phyloP scores from a whole-genome alignment of 331 rosid species.

The Acacia pycnantha region DNA sequence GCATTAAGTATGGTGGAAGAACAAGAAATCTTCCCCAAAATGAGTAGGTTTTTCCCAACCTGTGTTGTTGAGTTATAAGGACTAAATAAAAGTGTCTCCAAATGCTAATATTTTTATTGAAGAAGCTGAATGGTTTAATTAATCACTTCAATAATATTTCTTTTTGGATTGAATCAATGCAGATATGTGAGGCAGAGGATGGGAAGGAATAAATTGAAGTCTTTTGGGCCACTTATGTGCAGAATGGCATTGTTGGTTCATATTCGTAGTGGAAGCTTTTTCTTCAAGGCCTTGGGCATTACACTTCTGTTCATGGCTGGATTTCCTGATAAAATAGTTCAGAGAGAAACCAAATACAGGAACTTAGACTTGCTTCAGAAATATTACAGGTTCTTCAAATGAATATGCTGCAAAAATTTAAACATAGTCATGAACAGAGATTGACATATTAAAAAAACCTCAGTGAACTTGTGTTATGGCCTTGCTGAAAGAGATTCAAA shows the following conservation, averaged over 20 bases:
- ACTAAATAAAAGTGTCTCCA: not conserved
- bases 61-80: not conserved
- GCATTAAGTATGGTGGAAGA: conserved; percentile 95
- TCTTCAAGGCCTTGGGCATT: conserved; percentile 87
- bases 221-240: conserved; percentile 84
- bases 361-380: conserved; percentile 85
- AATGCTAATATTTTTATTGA: not conserved
- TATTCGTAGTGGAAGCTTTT: conserved; percentile 84
- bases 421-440: not conserved
- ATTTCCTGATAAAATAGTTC: conserved; percentile 77
- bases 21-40: conserved; percentile 92
- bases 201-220: conserved; percentile 95
- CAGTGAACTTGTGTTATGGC: not conserved
- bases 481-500: not conserved
- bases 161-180: conserved; percentile 22
- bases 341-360: conserved; percentile 79
- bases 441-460: not conserved
- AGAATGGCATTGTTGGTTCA: conserved; percentile 64
- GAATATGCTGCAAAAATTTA: not conserved
- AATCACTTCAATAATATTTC: not conserved
- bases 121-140: not conserved
- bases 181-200: conserved; percentile 96
- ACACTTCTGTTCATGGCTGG: conserved; percentile 94
- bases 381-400: conserved; percentile 68
- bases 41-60: conserved; percentile 54